A percentile compares a stretch with the other conserved stretches of the same genome.
phyloP scores from a whole-genome alignment of 2,329 filamentous ascomycete species.

The Neonectria neomacrospora region DNA sequence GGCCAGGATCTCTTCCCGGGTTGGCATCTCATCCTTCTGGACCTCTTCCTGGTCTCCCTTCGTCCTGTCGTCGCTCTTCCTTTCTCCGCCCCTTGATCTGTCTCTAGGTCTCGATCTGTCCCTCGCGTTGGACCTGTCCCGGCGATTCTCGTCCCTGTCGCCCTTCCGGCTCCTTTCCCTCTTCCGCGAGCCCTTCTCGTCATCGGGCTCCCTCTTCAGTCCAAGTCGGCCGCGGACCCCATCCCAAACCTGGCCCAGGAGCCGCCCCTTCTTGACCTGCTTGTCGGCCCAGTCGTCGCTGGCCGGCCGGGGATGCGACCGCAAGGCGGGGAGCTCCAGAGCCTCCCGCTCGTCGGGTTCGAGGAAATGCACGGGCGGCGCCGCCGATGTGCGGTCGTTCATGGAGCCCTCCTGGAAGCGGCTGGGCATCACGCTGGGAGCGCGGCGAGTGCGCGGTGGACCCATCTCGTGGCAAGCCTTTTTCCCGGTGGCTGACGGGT shows the following conservation, averaged over 20 bases:
- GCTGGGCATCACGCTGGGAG: slow-evolving; percentile 52
- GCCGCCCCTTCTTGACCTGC: slow-evolving; percentile 45
- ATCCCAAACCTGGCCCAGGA: slow-evolving; percentile 54
- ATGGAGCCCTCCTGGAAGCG: slow-evolving; percentile 85
- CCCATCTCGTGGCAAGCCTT: slow-evolving; percentile 39
- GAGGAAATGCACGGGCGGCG: slow-evolving; percentile 76
- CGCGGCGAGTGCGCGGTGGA: slow-evolving; percentile 49
- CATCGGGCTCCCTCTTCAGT: slow-evolving; percentile 43
- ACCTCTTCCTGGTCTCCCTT: slow-evolving; percentile 26
- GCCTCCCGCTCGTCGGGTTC: slow-evolving; percentile 52
- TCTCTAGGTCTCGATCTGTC: slow-evolving; percentile 14
- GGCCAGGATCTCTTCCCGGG: slow-evolving; percentile 63
- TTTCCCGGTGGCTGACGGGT: neutral
- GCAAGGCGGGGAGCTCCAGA: slow-evolving; percentile 43
- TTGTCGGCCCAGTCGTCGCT: slow-evolving; percentile 49
- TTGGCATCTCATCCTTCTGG: slow-evolving; percentile 44
- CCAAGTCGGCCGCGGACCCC: slow-evolving; percentile 50
- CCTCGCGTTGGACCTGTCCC: slow-evolving; percentile 16
- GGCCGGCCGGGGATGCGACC: slow-evolving; percentile 32
- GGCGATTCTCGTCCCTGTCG: slow-evolving; percentile 28
- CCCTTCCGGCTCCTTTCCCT: slow-evolving; percentile 39
- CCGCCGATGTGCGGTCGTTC: slow-evolving; percentile 80
- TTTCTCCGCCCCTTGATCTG: slow-evolving; percentile 26
- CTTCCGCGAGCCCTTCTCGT: slow-evolving; percentile 39
- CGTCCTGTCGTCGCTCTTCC: slow-evolving; percentile 32